phyloP scores from a whole-genome alignment of 176 grass and related monocot species.

The sorghum (Sorghum bicolor) region Sorghum_bicolor_NCBIv3 NC_012871.2:61265501-61266000 shows the following conservation, averaged over 20 bases:
- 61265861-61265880: background rate
- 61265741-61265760: too few relatives aligned
- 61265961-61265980: background rate
- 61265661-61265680: too few relatives aligned
- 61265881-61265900: background rate
- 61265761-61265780: too few relatives aligned
- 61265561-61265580: background rate
- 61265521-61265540: background rate
- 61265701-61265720: too few relatives aligned
- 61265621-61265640: too few relatives aligned
- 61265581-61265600: background rate
- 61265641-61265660: too few relatives aligned
- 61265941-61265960: background rate
- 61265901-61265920: background rate
- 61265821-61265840: background rate
- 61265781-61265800: too few relatives aligned
- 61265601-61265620: background rate
- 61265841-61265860: background rate
- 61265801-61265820: background rate
- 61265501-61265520: background rate
- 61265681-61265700: too few relatives aligned
- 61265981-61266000: background rate
- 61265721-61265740: too few relatives aligned
- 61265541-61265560: background rate
- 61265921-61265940: background rate